Evolutionary conservation across 805 yeast species (phyloP).

Genomic region (Hagleromyces aurorensis): DNA sequence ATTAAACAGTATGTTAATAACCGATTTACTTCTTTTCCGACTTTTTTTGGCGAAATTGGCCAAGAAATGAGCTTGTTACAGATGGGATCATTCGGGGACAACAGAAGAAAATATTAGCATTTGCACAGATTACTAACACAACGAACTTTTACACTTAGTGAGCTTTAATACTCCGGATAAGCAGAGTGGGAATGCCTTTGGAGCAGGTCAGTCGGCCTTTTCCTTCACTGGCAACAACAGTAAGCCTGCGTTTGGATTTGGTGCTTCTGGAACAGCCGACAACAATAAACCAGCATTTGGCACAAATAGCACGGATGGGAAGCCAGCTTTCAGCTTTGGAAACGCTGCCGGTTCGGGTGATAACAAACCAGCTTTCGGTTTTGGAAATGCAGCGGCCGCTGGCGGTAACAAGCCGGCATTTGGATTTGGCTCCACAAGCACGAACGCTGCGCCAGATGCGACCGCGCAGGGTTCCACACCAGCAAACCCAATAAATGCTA

Average conservation of each 20-base stretch:
- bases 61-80: too few relatives aligned
- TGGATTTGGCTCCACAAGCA: conserved; percentile 4
- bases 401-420: conserved; percentile 6
- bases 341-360: conserved; percentile 2
- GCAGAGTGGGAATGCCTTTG: conserved; percentile 6
- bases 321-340: conserved; percentile 2
- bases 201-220: conserved; percentile 38
- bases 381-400: conserved; percentile 9
- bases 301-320: too few relatives aligned
- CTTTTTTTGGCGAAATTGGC: too few relatives aligned
- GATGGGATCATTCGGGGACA: too few relatives aligned
- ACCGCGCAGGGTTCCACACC: conserved; percentile 5
- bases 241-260: conserved; percentile 11
- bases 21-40: too few relatives aligned
- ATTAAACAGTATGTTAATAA: too few relatives aligned
- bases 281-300: conserved; percentile 7
- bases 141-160: conserved; percentile 13
- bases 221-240: conserved; percentile 59
- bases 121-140: too few relatives aligned
- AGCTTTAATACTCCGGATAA: conserved; percentile 19
- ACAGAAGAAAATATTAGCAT: too few relatives aligned
- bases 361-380: conserved; percentile 12
- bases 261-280: conserved; percentile 3
- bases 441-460: conserved; percentile 2
- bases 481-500: conserved; percentile 1